These are phyloP conservation scores for Prunus campanulata DNA, from an alignment of 306 rosid genomes.

Conservation along the genomic window DNA sequence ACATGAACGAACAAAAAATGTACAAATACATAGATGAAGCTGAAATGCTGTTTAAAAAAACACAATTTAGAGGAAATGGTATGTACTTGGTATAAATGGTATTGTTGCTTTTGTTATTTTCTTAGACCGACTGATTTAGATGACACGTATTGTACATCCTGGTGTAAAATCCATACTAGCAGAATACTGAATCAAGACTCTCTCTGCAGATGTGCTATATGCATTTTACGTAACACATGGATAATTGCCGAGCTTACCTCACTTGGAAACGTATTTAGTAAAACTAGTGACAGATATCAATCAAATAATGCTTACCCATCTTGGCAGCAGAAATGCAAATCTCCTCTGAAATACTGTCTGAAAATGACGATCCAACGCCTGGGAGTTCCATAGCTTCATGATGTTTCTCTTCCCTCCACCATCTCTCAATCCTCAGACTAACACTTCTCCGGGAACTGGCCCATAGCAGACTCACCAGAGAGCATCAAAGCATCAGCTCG, in stretches of 20 bases:
- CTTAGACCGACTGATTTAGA: too few relatives aligned
- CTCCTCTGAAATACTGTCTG: slow-evolving; percentile 89
- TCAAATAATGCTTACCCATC: slow-evolving; percentile 69
- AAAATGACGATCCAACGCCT: slow-evolving; percentile 66
- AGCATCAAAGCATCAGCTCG: slow-evolving; percentile 99
- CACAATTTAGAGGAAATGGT: not conserved
- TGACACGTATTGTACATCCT: not conserved
- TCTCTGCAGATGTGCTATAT: not conserved
- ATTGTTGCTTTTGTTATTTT: too few relatives aligned
- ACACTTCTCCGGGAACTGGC: slow-evolving; percentile 98
- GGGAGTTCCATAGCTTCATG: slow-evolving; percentile 77
- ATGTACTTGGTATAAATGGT: not conserved
- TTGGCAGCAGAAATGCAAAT: slow-evolving; percentile 96
- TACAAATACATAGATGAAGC: not conserved
- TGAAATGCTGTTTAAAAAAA: not conserved
- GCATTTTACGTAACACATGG: not conserved
- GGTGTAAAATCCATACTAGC: not conserved
- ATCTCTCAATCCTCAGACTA: slow-evolving; percentile 92
- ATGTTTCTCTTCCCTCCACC: slow-evolving; percentile 98
- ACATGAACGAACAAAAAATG: not conserved
- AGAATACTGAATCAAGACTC: not conserved
- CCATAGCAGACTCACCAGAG: slow-evolving; percentile 99
- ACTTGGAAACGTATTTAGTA: not conserved
- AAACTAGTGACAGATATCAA: slow-evolving; percentile 6
- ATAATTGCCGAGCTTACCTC: not conserved